A percentile compares a stretch with the other conserved stretches of the same genome.
Conservation (phyloP, 352 stramenopile species). For the Phytophthora hybrid region DNA sequence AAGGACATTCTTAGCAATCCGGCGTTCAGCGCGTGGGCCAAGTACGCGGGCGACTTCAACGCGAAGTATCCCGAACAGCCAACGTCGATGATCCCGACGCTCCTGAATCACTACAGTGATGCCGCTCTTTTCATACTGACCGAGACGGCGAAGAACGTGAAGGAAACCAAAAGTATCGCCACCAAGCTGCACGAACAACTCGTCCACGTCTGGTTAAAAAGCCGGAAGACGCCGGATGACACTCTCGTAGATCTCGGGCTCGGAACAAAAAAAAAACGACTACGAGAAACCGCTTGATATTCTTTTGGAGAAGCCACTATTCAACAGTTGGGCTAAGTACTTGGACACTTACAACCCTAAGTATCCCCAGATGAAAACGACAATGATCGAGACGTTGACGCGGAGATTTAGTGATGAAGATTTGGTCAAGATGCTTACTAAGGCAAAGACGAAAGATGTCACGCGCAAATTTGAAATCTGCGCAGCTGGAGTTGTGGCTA, state of each 20-base stretch:
- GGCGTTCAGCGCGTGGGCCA: not conserved
- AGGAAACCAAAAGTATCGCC: not conserved
- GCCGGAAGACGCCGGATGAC: not conserved
- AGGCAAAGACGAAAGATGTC: not conserved
- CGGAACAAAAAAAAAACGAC: not conserved
- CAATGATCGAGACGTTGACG: not conserved
- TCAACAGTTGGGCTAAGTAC: not conserved
- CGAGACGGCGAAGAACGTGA: not conserved
- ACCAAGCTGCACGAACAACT: conserved; percentile 7
- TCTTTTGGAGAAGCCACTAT: not conserved
- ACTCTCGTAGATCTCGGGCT: not conserved
- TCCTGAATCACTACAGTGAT: not conserved
- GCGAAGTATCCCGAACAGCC: not conserved
- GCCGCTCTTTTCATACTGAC: not conserved
- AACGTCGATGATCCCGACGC: not conserved
- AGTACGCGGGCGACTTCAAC: not conserved
- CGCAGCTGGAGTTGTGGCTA: not conserved
- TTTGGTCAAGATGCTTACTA: not conserved
- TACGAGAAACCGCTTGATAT: not conserved
- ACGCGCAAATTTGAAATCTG: not conserved
- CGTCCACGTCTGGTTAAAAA: not conserved
- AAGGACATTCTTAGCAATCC: not conserved
- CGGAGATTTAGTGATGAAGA: not conserved
- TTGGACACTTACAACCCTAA: not conserved
- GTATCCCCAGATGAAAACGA: not conserved